A percentile compares a stretch with the other conserved stretches of the same genome.
These are phyloP conservation scores for Trichoderma asperellum DNA, from an alignment of 2,329 filamentous ascomycete species.

Conservation along the genomic window DNA sequence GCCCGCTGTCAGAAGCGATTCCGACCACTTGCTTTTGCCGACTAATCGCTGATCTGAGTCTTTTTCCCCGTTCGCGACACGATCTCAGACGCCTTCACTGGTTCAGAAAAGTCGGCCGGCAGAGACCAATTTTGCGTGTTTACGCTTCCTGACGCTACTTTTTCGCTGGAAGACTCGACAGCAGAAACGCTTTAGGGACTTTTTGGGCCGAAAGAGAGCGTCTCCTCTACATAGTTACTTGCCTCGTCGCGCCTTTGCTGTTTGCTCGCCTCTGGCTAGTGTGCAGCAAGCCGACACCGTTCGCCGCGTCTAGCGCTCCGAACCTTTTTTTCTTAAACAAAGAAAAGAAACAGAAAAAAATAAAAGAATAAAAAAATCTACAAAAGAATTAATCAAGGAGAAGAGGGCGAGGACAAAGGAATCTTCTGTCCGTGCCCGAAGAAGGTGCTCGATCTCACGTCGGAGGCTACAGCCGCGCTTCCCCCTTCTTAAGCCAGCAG, in stretches of 20 bases:
- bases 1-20: constrained; percentile 33
- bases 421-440: not conserved
- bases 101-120: constrained; percentile 52
- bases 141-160: not conserved
- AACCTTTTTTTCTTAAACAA: not conserved
- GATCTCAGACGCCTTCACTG: constrained; percentile 65
- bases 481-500: not conserved
- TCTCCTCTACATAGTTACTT: constrained; percentile 22
- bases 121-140: constrained; percentile 30
- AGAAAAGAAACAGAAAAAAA: constrained; percentile 8
- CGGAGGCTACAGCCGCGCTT: constrained; percentile 3
- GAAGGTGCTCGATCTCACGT: constrained; percentile 5
- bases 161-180: not conserved
- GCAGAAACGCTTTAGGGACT: not conserved
- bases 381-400: not conserved
- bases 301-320: constrained; percentile 18
- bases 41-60: constrained; percentile 45
- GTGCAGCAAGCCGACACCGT: constrained; percentile 9
- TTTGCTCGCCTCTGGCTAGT: not conserved
- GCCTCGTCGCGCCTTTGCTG: constrained; percentile 16
- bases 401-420: not conserved
- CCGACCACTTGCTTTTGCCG: constrained; percentile 41
- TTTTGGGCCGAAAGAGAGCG: constrained; percentile 8
- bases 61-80: constrained; percentile 30
- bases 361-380: not conserved